Evolutionary conservation across 768 basidiomycete species (phyloP).

Genomic region (Tricholomella constricta): DNA sequence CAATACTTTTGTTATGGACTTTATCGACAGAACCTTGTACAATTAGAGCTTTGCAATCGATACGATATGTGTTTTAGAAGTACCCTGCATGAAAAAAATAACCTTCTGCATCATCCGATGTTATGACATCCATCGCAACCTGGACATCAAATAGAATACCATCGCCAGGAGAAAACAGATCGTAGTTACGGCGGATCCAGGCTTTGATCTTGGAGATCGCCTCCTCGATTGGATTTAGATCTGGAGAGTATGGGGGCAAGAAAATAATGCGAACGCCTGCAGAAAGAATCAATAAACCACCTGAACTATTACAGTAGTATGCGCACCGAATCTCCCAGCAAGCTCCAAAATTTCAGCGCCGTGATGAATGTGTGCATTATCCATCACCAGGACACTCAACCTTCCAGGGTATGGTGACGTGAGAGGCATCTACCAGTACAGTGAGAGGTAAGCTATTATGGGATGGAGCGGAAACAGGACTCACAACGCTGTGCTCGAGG

Average conservation of each 20-base stretch:
- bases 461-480: conserved; percentile 6
- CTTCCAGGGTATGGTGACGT: conserved; percentile 27
- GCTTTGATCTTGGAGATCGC: conserved; percentile 39
- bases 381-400: conserved; percentile 34
- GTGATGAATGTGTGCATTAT: conserved; percentile 36
- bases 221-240: conserved; percentile 42
- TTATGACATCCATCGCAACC: conserved; percentile 27
- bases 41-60: neutral
- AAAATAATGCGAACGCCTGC: conserved; percentile 27
- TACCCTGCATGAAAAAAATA: conserved; percentile 36
- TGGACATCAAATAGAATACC: conserved; percentile 30
- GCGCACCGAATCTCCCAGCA: conserved; percentile 14
- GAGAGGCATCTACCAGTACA: conserved; percentile 19
- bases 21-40: too few relatives aligned
- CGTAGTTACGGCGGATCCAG: conserved; percentile 24
- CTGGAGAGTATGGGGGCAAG: conserved; percentile 41
- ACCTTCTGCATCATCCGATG: conserved; percentile 26
- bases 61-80: too few relatives aligned
- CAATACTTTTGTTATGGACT: too few relatives aligned
- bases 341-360: conserved; percentile 27
- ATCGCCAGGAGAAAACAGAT: conserved; percentile 6
- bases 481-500: conserved; percentile 26
- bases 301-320: too few relatives aligned
- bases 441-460: neutral
- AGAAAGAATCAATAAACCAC: too few relatives aligned